phyloP scores from a whole-genome alignment of 2,329 filamentous ascomycete species.

The Botrytis byssoidea region DNA sequence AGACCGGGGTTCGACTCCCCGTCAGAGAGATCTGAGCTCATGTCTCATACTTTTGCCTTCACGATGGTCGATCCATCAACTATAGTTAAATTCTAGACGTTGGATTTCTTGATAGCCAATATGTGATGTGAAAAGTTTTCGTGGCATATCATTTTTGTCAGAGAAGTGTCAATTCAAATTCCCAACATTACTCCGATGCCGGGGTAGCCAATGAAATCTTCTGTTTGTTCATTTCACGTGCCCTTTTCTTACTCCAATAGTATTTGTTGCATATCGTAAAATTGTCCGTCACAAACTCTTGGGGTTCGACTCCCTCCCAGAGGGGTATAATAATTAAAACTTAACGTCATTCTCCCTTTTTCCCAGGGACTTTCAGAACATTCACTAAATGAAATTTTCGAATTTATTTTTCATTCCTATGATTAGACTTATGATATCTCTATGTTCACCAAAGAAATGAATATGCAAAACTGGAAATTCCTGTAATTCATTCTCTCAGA shows the following conservation, averaged over 20 bases:
- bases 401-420: not conserved
- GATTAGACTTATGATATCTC: not conserved
- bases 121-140: too few relatives aligned
- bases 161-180: fast-evolving
- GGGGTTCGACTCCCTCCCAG: not conserved
- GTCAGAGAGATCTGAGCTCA: conserved; percentile 21
- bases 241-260: not conserved
- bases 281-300: not conserved
- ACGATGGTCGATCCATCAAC: too few relatives aligned
- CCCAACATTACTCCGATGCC: not conserved
- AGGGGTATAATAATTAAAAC: not conserved
- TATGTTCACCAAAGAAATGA: not conserved
- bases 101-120: too few relatives aligned
- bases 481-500: not conserved
- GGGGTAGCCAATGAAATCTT: not conserved
- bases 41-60: too few relatives aligned
- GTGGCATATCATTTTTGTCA: too few relatives aligned
- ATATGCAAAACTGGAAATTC: not conserved
- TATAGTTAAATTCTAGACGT: too few relatives aligned
- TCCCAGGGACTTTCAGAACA: too few relatives aligned
- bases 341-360: not conserved
- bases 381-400: not conserved
- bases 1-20: conserved; percentile 36
- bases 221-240: not conserved
- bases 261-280: not conserved